Evolutionary conservation across 2,329 filamentous ascomycete genomes (phyloP), one percentile per base, ranked within the genome.

Genomic region (Lasiodiplodia theobromae): DNA sequence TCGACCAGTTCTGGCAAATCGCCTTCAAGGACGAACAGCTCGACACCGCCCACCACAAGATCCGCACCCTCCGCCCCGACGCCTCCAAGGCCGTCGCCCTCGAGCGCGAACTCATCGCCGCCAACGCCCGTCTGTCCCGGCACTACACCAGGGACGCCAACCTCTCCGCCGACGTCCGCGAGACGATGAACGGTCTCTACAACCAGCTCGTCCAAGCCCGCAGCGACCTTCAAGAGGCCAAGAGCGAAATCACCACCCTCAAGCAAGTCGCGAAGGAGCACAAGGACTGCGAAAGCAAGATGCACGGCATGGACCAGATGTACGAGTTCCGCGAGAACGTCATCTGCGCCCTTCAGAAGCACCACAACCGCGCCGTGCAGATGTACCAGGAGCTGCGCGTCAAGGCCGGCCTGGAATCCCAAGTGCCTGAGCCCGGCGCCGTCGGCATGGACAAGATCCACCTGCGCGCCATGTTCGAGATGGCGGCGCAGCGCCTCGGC

Each of bases 131-230:
- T 2, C 31, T 47, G 8, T 8, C 18, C 18, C 5, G 5, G 6
- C 5, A 16, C 16, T n/a, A 21, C 44, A 10, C 10, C 44, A 10
- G 3, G 7, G 7, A 21, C 18, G n/a, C 1, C 2, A 34, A 1
- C 31, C 31, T 34, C 8, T 1, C 31, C 31, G 31, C 8, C 1
- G 1, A 10, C 8, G 31, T 34, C 31, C 31, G 31, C 8, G 7
- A 21, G 1, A n/a, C 18, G 0, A 21, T n/a, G 0, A 3, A 21
- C 8, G n/a, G 10, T 1, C 8, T 21, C 7, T 0, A 11, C 18
- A 10, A 4, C 44, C n/a, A 47, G 18, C n/a, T 11, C n/a, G 3
- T 11, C 7, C 2, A n/a, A n/a, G 44, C 21, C 0, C 8, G 18
- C 7, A n/a, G 21, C 7, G 44, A 47, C 1, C 44, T 47, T 1